A percentile compares a stretch with the other conserved stretches of the same genome.
phyloP scores from a whole-genome alignment of 1,139 yeast species.

The Candida tropicalis region DNA sequence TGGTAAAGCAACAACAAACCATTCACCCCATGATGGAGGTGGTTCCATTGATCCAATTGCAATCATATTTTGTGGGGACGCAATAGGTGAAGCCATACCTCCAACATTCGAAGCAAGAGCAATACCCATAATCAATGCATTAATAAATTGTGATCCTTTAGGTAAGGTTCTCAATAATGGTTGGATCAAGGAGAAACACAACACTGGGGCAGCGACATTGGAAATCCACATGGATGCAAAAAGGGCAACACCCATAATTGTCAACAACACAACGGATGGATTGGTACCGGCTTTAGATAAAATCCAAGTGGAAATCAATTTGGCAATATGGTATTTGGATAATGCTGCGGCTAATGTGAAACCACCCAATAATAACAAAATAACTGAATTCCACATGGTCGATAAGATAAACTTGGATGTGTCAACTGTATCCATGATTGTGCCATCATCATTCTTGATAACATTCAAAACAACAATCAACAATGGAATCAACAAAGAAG shows the following conservation, averaged over 20 bases:
- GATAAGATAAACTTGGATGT: slow-evolving; percentile 59
- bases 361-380: slow-evolving; percentile 69
- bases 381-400: slow-evolving; percentile 76
- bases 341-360: slow-evolving; percentile 75
- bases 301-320: slow-evolving; percentile 65
- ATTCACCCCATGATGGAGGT: slow-evolving; percentile 76
- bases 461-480: slow-evolving; percentile 58
- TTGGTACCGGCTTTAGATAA: slow-evolving; percentile 66
- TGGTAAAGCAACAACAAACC: slow-evolving; percentile 72
- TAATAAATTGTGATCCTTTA: slow-evolving; percentile 60
- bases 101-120: slow-evolving; percentile 75
- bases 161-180: slow-evolving; percentile 67
- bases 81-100: slow-evolving; percentile 82
- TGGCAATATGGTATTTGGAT: slow-evolving; percentile 71
- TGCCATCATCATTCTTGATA: slow-evolving; percentile 58
- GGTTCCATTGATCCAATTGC: slow-evolving; percentile 70
- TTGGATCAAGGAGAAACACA: slow-evolving; percentile 67
- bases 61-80: slow-evolving; percentile 77
- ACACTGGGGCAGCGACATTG: slow-evolving; percentile 77
- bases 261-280: slow-evolving; percentile 62
- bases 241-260: slow-evolving; percentile 68
- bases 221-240: slow-evolving; percentile 81
- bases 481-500: slow-evolving; percentile 65
- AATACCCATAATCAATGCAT: slow-evolving; percentile 68
- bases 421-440: slow-evolving; percentile 52